A percentile compares a stretch with the other conserved stretches of the same genome.
These are phyloP conservation scores for Aphanomyces euteiches DNA, from an alignment of 352 stramenopile species.

Conservation along the genomic window DNA sequence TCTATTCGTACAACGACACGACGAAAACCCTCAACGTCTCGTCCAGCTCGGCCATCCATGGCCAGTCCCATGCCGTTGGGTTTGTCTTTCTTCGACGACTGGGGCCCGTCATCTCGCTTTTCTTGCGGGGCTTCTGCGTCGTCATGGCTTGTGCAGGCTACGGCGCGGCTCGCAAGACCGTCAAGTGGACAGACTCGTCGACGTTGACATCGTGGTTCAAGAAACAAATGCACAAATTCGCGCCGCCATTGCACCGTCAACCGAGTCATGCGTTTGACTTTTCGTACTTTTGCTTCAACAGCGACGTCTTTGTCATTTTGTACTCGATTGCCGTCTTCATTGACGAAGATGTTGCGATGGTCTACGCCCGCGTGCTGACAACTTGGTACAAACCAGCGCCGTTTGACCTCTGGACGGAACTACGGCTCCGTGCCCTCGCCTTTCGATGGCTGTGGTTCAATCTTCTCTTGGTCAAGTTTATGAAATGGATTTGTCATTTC, in stretches of 20 bases:
- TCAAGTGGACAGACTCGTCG: conserved; percentile 1
- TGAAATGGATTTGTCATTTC: conserved; percentile 16
- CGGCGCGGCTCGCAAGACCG: conserved; percentile 7
- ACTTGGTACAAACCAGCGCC: background rate
- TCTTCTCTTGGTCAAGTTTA: conserved; percentile 4
- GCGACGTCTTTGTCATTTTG: conserved; percentile 26
- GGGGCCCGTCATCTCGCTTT: background rate
- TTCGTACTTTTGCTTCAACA: conserved; percentile 29
- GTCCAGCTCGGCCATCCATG: background rate
- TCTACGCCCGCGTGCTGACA: conserved; percentile 1
- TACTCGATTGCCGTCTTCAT: conserved; percentile 16
- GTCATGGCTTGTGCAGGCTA: background rate
- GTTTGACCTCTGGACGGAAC: background rate
- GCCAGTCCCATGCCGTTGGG: background rate
- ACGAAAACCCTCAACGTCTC: conserved; percentile 18
- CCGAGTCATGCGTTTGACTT: conserved; percentile 19
- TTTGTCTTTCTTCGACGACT: background rate
- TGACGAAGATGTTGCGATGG: conserved; percentile 17
- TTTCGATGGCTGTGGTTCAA: conserved; percentile 25
- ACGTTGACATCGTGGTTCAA: background rate
- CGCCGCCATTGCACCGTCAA: conserved; percentile 1
- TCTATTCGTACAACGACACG: conserved; percentile 19
- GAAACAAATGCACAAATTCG: background rate
- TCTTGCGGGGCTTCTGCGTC: background rate
- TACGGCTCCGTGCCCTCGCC: background rate